Conservation (phyloP, 1,284 basidiomycete species). For the Microbotryomycetes sp. region DNA sequence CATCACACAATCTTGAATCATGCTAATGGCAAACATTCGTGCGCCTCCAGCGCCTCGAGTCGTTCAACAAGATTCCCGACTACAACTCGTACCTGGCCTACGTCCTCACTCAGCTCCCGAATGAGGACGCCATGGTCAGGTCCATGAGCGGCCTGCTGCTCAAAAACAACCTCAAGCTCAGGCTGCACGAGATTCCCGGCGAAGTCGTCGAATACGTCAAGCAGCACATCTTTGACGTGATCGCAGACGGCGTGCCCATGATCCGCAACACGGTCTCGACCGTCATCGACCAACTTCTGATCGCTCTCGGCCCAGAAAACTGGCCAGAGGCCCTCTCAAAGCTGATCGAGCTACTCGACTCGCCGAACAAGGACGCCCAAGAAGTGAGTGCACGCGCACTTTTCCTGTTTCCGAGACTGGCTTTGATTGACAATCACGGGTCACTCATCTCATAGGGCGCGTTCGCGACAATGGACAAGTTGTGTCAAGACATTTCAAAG, state of each 20-base stretch:
- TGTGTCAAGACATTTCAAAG: slow-evolving; percentile 93
- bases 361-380: slow-evolving; percentile 62
- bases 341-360: slow-evolving; percentile 69
- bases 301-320: slow-evolving; percentile 62
- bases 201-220: slow-evolving; percentile 75
- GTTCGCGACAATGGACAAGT: slow-evolving; percentile 88
- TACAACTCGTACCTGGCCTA: slow-evolving; percentile 96
- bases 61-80: slow-evolving; percentile 74
- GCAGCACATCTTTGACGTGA: slow-evolving; percentile 66
- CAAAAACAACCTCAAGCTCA: slow-evolving; percentile 68
- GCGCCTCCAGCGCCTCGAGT: slow-evolving; percentile 68
- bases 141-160: slow-evolving; percentile 93
- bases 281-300: slow-evolving; percentile 78
- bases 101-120: slow-evolving; percentile 70
- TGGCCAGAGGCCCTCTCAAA: slow-evolving; percentile 88
- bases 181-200: slow-evolving; percentile 58
- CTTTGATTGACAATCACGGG: too few relatives aligned
- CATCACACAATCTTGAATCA: too few relatives aligned
- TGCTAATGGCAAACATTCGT: slow-evolving; percentile 6
- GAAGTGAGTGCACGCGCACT: slow-evolving; percentile 56
- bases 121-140: slow-evolving; percentile 82
- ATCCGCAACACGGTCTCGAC: slow-evolving; percentile 86
- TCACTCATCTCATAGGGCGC: slow-evolving; percentile 73
- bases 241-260: slow-evolving; percentile 70
- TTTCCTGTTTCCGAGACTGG: not conserved